A percentile compares a stretch with the other conserved stretches of the same genome.
Conservation (phyloP, 176 grass and related monocot genomes). For the Paspalum vaginatum region DNA sequence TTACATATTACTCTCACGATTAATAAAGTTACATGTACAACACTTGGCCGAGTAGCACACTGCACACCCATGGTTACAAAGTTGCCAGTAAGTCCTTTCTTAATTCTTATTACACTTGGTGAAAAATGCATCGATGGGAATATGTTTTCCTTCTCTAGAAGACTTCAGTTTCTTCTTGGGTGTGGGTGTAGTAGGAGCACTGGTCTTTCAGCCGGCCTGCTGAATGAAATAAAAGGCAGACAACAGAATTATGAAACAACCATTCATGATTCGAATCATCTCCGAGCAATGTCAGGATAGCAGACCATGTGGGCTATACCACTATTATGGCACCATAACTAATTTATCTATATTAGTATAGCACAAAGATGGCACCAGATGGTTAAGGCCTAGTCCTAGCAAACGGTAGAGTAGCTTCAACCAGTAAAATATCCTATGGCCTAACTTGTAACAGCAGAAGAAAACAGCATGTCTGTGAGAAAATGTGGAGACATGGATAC, state of each 20-base stretch:
- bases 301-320: neutral
- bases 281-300: neutral
- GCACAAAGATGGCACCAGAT: neutral
- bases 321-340: neutral
- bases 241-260: neutral
- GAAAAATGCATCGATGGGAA: constrained; percentile 87
- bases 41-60: neutral
- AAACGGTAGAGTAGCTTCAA: neutral
- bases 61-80: neutral
- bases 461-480: neutral
- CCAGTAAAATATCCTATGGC: neutral
- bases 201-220: constrained; percentile 50
- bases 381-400: neutral
- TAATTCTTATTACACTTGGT: constrained; percentile 54
- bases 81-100: neutral
- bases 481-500: constrained; percentile 30
- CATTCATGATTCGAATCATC: neutral
- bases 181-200: constrained; percentile 33
- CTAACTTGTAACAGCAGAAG: neutral
- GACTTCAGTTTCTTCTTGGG: constrained; percentile 67
- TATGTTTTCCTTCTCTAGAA: constrained; percentile 62
- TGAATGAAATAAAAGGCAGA: neutral
- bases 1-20: constrained; percentile 35
- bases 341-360: neutral
- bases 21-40: constrained; percentile 32